phyloP scores from a whole-genome alignment of 1,139 yeast species.

The Nematodospora anomalae region DNA sequence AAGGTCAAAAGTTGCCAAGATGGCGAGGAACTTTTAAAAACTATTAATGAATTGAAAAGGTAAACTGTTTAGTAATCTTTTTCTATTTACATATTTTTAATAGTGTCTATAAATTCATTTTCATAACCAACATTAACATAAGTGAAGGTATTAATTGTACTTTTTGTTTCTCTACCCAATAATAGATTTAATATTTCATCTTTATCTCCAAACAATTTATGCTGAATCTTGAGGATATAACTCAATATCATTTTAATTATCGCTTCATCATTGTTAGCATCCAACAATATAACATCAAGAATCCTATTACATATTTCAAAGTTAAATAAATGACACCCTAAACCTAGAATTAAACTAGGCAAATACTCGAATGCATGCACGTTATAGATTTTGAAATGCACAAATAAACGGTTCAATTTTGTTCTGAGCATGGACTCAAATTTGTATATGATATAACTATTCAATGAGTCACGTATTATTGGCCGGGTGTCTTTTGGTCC shows the following conservation, averaged over 20 bases:
- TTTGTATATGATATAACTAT: conserved; percentile 25
- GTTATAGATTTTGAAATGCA: conserved; percentile 48
- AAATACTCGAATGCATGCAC: conserved; percentile 32
- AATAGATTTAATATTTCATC: conserved; percentile 43
- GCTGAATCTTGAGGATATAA: conserved; percentile 46
- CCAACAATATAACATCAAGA: conserved; percentile 60
- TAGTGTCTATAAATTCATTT: conserved; percentile 45
- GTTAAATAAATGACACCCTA: conserved; percentile 24
- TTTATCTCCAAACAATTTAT: conserved; percentile 52
- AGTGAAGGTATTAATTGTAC: conserved; percentile 11
- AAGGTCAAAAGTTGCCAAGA: conserved; percentile 70
- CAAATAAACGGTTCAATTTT: conserved; percentile 44
- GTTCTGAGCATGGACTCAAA: conserved; percentile 48
- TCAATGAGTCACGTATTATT: conserved; percentile 11
- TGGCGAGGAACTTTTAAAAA: conserved; percentile 59
- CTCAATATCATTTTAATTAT: conserved; percentile 51
- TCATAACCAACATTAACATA: conserved; percentile 51
- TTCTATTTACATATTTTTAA: conserved; percentile 22
- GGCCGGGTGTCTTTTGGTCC: conserved; percentile 11
- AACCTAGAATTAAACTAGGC: conserved; percentile 21
- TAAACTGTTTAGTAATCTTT: not conserved
- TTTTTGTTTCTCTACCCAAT: conserved; percentile 20
- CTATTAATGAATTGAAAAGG: conserved; percentile 43
- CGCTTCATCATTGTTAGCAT: conserved; percentile 29
- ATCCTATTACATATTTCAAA: conserved; percentile 32